Evolutionary conservation across 108 stramenopile genomes (phyloP), one percentile per base, ranked within the genome.

Genomic region (Pseudonitzschia pungens): DNA sequence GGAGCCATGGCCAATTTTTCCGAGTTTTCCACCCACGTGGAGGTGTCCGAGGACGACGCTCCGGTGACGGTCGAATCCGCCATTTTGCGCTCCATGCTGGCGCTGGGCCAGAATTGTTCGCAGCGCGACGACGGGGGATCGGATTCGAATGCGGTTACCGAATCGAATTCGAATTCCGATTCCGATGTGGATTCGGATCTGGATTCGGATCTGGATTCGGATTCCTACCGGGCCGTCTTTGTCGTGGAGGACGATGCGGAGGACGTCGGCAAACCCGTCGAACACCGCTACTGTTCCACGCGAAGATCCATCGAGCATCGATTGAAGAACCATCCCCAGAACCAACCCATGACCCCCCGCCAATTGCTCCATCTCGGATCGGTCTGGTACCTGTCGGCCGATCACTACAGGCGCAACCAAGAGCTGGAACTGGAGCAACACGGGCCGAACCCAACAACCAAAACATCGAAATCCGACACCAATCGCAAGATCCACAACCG

Each of bases 331-430:
- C 29, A 52, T 32, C 68, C 53, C 21, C 69, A 28, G 18, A 26
- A 26, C 33, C 15, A 8, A 21, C 52, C 53, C 31, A 78, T 88
- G 41, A 81, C 62, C 22, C 75, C 92, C 22, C 70, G 48, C 1
- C 85, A 93, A 50, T 65, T 93, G 55, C 65, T 93, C 1, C 65
- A 81, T 3, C 66, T 93, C n/a, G 92, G 92, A 7, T 79, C 86
- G n/a, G 70, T 89, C 18, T 93, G 92, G 92, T 81, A 83, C 52
- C 69, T 93, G 15, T 80, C 90, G 16, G 72, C 65, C 15, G 43
- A 66, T 18, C 62, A 76, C 4, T 68, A 77, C 15, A 45, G 62
- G 31, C 65, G 81, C 42, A 72, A 79, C 24, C 45, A 71, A 33
- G 18, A 68, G 45, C 45, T 70, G 22, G n/a, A 21, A 21, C 3